Evolutionary conservation across 2,329 filamentous ascomycete species (phyloP).

Genomic region (Talaromyces sp.): DNA sequence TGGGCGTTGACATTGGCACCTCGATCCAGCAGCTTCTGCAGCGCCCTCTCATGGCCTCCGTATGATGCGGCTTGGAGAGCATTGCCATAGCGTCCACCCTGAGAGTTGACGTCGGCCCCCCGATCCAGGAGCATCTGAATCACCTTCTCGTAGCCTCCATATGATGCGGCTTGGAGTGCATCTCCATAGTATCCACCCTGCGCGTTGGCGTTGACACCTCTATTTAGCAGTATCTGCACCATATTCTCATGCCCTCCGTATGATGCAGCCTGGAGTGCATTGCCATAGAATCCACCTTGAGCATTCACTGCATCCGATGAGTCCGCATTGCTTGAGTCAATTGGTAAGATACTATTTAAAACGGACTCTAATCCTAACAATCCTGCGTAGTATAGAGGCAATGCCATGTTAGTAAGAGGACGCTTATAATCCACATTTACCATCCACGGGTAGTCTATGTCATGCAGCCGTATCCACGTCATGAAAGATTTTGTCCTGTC

Average conservation of each 20-base stretch:
- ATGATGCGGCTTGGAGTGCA: constrained; percentile 6
- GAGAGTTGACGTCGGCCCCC: constrained; percentile 6
- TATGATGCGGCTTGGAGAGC: background rate
- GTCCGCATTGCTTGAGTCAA: too few relatives aligned
- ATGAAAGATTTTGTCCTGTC: constrained; percentile 1
- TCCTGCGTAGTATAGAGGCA: constrained; percentile 10
- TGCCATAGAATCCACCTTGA: background rate
- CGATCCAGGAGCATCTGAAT: constrained; percentile 3
- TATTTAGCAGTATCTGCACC: constrained; percentile 2
- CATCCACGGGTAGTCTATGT: background rate
- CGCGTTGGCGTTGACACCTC: constrained; percentile 7
- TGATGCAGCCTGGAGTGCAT: constrained; percentile 5
- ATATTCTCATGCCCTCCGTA: background rate
- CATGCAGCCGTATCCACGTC: constrained; percentile 2
- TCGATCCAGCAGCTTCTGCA: background rate
- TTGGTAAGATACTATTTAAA: background rate
- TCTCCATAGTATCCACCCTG: background rate
- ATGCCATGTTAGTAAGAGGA: background rate
- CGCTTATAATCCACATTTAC: background rate
- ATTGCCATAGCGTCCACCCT: background rate
- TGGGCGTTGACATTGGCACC: background rate
- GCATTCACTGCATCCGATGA: background rate
- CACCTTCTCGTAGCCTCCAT: background rate
- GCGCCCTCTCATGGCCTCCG: background rate
- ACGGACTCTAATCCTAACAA: constrained; percentile 5